These are phyloP conservation scores for Usnea hakonensis DNA, from an alignment of 495 filamentous ascomycete genomes.

Conservation along the genomic window DNA sequence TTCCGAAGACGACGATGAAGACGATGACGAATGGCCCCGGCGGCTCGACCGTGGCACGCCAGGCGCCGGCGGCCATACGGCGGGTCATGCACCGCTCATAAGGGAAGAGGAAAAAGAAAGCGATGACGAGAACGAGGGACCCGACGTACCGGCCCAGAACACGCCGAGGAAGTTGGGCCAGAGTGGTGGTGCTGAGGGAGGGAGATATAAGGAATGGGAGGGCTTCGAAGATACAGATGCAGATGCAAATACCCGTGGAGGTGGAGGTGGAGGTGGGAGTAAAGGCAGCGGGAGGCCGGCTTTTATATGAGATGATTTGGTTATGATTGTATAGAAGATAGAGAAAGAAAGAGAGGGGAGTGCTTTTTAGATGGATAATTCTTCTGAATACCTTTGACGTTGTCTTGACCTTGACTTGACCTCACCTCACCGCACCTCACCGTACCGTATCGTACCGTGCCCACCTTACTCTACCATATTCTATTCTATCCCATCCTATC, in stretches of 20 bases:
- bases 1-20: not conserved
- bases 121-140: not conserved
- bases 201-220: conserved; percentile 1
- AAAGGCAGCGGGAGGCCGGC: conserved; percentile 7
- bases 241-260: not conserved
- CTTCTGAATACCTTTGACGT: too few species aligned
- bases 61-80: not conserved
- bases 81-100: not conserved
- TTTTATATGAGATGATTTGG: conserved; percentile 14
- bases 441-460: too few species aligned
- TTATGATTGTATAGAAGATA: not conserved
- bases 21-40: conserved; percentile 13
- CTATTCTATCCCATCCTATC: too few species aligned
- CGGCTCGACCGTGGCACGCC: conserved; percentile 13
- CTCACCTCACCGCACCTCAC: too few species aligned
- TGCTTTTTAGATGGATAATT: not conserved
- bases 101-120: conserved; percentile 14
- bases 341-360: not conserved
- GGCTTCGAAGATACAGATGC: not conserved
- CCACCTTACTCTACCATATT: too few species aligned
- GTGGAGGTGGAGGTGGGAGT: conserved; percentile 6
- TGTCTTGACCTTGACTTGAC: too few species aligned
- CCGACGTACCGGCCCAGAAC: not conserved
- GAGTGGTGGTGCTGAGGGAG: not conserved
- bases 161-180: conserved; percentile 2